phyloP scores from a whole-genome alignment of 352 stramenopile species.

The Pythium rhizo-oryzae region DNA sequence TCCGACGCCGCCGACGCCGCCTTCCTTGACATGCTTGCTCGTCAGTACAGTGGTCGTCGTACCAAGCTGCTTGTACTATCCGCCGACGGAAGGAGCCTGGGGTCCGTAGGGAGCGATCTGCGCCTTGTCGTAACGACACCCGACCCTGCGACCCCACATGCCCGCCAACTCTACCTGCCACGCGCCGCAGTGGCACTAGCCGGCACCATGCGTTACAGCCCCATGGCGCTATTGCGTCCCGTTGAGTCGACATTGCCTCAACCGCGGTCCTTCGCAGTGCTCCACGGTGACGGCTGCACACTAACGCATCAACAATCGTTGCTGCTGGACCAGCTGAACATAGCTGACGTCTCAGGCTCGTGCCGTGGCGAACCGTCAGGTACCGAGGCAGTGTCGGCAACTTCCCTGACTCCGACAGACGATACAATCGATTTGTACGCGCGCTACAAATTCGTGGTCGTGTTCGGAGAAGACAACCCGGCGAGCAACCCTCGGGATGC shows the following conservation, averaged over 20 bases:
- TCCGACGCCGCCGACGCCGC: not conserved
- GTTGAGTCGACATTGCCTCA: not conserved
- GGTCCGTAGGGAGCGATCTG: not conserved
- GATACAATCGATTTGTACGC: slow-evolving; percentile 8
- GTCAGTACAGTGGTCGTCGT: not conserved
- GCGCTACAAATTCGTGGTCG: slow-evolving; percentile 61
- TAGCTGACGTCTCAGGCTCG: slow-evolving; percentile 41
- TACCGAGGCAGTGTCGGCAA: not conserved
- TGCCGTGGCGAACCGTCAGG: slow-evolving; percentile 29
- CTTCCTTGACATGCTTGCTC: not conserved
- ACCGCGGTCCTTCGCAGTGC: not conserved
- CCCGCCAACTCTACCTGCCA: slow-evolving; percentile 10
- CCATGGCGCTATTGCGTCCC: slow-evolving; percentile 20
- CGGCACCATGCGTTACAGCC: slow-evolving; percentile 30
- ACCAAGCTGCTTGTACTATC: slow-evolving; percentile 4
- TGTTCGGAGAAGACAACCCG: slow-evolving; percentile 51
- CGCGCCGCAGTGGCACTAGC: slow-evolving; percentile 44
- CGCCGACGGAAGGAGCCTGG: not conserved
- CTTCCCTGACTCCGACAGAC: slow-evolving; percentile 3
- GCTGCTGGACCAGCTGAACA: slow-evolving; percentile 43
- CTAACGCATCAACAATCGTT: slow-evolving; percentile 37
- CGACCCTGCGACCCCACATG: not conserved
- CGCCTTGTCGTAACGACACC: not conserved
- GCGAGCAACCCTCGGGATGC: too few relatives aligned
- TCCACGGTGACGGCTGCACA: slow-evolving; percentile 30